Conservation (phyloP, 257 asterid genomes). For the Linaria vulgaris region DNA sequence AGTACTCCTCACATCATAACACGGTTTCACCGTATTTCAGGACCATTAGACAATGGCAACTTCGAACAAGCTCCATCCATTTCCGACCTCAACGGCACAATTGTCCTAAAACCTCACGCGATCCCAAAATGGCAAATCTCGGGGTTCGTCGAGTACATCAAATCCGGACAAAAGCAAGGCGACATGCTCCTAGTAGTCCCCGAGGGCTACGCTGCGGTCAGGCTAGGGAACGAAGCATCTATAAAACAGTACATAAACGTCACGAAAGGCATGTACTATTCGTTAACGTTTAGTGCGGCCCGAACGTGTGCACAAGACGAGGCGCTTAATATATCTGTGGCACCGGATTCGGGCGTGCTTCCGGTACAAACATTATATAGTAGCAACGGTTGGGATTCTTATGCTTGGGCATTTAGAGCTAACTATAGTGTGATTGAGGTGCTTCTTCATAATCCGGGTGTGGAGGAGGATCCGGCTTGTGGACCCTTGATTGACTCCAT, state of each 20-base stretch:
- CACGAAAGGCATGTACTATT: constrained; percentile 71
- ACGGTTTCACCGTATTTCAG: constrained; percentile 55
- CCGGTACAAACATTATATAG: constrained; percentile 88
- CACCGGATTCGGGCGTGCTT: constrained; percentile 75
- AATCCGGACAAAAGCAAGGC: constrained; percentile 94
- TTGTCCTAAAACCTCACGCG: constrained; percentile 56
- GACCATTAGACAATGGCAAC: constrained; percentile 76
- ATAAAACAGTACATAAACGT: constrained; percentile 66
- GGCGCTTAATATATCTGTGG: constrained; percentile 64
- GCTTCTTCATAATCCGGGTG: constrained; percentile 84
- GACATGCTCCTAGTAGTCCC: constrained; percentile 94
- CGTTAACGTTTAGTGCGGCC: constrained; percentile 88
- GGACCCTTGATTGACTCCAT: constrained; percentile 88
- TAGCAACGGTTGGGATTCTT: constrained; percentile 94
- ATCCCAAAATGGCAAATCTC: constrained; percentile 70
- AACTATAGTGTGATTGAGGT: constrained; percentile 39
- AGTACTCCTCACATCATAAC: too few species aligned
- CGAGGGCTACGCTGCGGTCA: constrained; percentile 83
- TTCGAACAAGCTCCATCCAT: constrained; percentile 64
- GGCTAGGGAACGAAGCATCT: constrained; percentile 93
- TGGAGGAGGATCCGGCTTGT: constrained; percentile 92
- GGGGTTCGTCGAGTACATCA: constrained; percentile 92
- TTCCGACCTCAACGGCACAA: constrained; percentile 66
- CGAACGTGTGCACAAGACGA: constrained; percentile 95
- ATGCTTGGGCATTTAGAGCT: constrained; percentile 85